Evolutionary conservation across 345 rosid genomes (phyloP).

Genomic region (Eucalyptus erythrocorys): DNA sequence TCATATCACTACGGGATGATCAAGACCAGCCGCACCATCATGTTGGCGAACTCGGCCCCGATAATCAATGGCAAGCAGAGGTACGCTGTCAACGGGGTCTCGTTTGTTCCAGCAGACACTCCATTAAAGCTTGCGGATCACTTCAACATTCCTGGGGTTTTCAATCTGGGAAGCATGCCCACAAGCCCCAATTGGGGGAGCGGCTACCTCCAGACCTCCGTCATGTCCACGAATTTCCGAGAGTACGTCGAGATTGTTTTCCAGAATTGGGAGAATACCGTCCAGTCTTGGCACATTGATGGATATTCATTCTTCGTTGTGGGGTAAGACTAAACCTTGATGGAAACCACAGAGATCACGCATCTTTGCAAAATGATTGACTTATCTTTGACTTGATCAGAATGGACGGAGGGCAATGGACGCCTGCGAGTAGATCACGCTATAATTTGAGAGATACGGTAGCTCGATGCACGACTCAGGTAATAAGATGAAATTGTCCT

Average conservation of each 20-base stretch:
- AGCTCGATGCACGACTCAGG: slow-evolving; percentile 69
- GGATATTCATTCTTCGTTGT: slow-evolving; percentile 85
- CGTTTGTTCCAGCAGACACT: slow-evolving; percentile 62
- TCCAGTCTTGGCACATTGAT: slow-evolving; percentile 82
- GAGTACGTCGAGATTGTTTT: slow-evolving; percentile 77
- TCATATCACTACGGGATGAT: slow-evolving; percentile 93
- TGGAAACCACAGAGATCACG: not conserved
- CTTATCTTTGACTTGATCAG: slow-evolving; percentile 15
- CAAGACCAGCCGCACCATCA: slow-evolving; percentile 59
- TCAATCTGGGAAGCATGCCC: slow-evolving; percentile 63
- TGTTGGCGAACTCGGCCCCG: slow-evolving; percentile 65
- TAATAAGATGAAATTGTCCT: not conserved
- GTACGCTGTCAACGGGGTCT: slow-evolving; percentile 68
- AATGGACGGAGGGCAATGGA: slow-evolving; percentile 98
- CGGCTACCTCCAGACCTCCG: slow-evolving; percentile 65
- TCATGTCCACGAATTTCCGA: slow-evolving; percentile 58
- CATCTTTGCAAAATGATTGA: not conserved
- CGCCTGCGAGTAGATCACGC: slow-evolving; percentile 42
- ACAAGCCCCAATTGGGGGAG: slow-evolving; percentile 47
- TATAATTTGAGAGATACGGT: slow-evolving; percentile 83
- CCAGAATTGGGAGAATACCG: slow-evolving; percentile 65
- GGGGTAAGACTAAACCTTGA: slow-evolving; percentile 37
- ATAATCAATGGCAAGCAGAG: slow-evolving; percentile 78
- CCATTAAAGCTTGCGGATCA: slow-evolving; percentile 86
- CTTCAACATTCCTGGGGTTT: slow-evolving; percentile 83